Percentiles rank a stretch among this genome's conserved stretches.
Conservation (phyloP, 441 rosid species). For the Gossypium trilobum region DNA sequence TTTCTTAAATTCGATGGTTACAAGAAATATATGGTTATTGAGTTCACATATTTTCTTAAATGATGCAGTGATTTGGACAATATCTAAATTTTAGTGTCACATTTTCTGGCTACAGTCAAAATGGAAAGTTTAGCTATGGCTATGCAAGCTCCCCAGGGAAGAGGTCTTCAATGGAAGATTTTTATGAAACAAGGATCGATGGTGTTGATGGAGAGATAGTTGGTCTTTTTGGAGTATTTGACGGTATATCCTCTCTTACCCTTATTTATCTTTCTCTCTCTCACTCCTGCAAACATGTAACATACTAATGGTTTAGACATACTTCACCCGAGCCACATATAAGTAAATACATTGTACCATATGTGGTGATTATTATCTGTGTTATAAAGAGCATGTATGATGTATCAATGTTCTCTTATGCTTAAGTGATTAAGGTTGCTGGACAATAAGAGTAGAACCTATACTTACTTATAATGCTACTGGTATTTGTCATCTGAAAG, state of each 20-base stretch:
- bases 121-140: slow-evolving; percentile 91
- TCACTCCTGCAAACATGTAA: neutral
- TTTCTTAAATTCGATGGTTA: neutral
- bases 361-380: neutral
- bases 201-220: slow-evolving; percentile 84
- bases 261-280: neutral
- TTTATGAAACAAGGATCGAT: slow-evolving; percentile 83
- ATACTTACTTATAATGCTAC: slow-evolving; percentile 4
- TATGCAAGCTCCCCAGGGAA: slow-evolving; percentile 98
- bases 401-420: neutral
- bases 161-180: slow-evolving; percentile 97
- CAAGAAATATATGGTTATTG: neutral
- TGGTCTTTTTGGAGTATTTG: slow-evolving; percentile 97
- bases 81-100: neutral
- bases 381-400: neutral
- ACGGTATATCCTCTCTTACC: slow-evolving; percentile 41
- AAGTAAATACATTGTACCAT: neutral
- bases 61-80: neutral
- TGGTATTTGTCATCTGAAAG: slow-evolving; percentile 12
- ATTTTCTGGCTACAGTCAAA: slow-evolving; percentile 51
- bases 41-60: neutral
- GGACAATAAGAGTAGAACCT: neutral
- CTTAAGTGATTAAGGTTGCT: neutral
- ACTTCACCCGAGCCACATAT: neutral
- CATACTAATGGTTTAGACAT: neutral